Conservation (phyloP, 2,329 filamentous ascomycete species). For the Nannizzia gypsea region DNA sequence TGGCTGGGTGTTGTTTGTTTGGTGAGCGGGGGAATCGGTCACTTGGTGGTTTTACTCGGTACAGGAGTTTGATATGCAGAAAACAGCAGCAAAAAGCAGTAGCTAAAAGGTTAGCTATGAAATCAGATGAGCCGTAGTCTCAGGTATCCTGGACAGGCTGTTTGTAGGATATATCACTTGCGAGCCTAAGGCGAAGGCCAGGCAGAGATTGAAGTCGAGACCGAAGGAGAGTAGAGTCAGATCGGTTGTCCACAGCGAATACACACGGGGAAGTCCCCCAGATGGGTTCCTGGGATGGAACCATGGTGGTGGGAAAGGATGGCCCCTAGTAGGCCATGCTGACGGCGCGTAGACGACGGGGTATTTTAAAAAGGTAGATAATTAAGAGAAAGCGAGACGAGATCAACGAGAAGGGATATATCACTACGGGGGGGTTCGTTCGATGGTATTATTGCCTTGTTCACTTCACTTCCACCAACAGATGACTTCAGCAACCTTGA, state of each 20-base stretch:
- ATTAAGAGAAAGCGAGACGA: too few relatives aligned
- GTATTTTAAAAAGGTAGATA: too few relatives aligned
- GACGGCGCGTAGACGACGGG: background rate
- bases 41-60: background rate
- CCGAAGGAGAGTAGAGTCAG: background rate
- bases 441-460: background rate
- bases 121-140: background rate
- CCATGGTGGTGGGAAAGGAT: background rate
- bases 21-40: background rate
- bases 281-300: background rate
- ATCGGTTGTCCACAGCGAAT: background rate
- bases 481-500: background rate
- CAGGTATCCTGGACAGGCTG: background rate
- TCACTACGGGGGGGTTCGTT: background rate
- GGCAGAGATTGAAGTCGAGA: background rate
- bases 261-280: slow-evolving; percentile 3
- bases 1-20: background rate
- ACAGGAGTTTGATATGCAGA: background rate
- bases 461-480: background rate
- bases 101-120: background rate
- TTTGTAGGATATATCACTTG: background rate
- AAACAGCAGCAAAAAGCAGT: background rate
- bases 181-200: too few relatives aligned
- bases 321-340: slow-evolving; percentile 1
- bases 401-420: background rate